Evolutionary conservation across 2,329 filamentous ascomycete genomes (phyloP).

Genomic region (Aureobasidium sp.): DNA sequence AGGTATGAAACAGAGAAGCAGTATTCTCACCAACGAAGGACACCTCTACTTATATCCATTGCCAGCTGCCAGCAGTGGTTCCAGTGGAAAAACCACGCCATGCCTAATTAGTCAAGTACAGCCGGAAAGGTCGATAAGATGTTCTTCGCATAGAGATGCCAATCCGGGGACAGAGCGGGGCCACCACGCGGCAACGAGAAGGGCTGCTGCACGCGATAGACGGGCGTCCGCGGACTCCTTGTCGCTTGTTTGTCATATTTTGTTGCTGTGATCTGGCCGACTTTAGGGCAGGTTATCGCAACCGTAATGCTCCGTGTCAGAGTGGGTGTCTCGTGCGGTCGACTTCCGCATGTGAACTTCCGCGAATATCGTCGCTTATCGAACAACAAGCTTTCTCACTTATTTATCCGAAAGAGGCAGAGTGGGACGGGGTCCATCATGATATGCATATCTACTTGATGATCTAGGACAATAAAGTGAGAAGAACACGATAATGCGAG

Average conservation of each 20-base stretch:
- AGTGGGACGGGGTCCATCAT: too few relatives aligned
- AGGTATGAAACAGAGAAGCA: neutral
- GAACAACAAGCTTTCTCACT: neutral
- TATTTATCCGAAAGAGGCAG: neutral
- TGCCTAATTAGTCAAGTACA: neutral
- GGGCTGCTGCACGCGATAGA: neutral
- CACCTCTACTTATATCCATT: neutral
- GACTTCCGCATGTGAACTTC: neutral
- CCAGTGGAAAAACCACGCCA: neutral
- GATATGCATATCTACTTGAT: neutral
- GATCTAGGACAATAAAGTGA: neutral
- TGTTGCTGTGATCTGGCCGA: neutral
- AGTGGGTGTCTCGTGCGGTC: neutral
- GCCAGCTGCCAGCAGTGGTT: neutral
- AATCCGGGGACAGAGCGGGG: neutral
- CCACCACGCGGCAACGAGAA: neutral
- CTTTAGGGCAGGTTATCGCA: neutral
- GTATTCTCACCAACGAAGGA: neutral
- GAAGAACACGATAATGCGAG: neutral
- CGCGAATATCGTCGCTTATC: neutral
- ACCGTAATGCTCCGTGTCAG: neutral
- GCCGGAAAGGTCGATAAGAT: neutral
- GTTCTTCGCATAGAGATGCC: neutral
- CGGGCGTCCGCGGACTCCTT: neutral
- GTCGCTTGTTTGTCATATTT: neutral